Conservation (phyloP, 331 rosid genomes). For the Saraca asoca region DNA sequence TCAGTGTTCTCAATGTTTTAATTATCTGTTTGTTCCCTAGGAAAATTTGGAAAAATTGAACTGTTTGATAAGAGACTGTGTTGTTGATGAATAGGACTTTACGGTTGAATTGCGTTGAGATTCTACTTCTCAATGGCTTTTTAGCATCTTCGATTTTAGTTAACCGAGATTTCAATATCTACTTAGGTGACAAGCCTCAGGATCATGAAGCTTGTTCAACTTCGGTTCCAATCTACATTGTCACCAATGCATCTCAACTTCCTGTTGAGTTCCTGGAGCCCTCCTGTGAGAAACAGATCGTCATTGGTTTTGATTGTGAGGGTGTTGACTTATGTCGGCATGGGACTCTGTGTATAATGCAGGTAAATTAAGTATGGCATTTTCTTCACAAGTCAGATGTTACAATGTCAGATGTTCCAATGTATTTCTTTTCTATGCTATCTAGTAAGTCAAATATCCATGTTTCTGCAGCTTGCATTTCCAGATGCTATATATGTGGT, state of each 20-base stretch:
- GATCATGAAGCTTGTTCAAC: conserved; percentile 43
- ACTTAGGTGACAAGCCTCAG: conserved; percentile 49
- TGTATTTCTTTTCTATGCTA: background rate
- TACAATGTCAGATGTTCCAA: background rate
- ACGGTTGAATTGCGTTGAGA: conserved; percentile 10
- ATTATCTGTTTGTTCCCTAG: background rate
- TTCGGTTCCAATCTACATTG: conserved; percentile 62
- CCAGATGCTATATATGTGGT: conserved; percentile 92
- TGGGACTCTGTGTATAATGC: conserved; percentile 87
- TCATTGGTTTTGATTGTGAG: conserved; percentile 91
- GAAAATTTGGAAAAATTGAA: background rate
- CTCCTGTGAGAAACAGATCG: conserved; percentile 49
- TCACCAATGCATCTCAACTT: conserved; percentile 75
- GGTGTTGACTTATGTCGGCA: conserved; percentile 84
- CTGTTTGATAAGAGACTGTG: background rate
- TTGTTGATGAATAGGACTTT: background rate
- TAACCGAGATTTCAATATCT: conserved; percentile 18
- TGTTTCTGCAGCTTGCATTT: conserved; percentile 83
- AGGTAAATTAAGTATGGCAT: conserved; percentile 45
- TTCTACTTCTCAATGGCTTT: background rate
- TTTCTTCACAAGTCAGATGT: background rate
- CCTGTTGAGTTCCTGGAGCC: conserved; percentile 77
- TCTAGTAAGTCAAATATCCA: background rate
- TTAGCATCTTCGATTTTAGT: background rate
- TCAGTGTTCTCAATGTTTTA: background rate